Evolutionary conservation across 805 yeast genomes (phyloP).

Genomic region (Tetrapisispora namnaoensis): DNA sequence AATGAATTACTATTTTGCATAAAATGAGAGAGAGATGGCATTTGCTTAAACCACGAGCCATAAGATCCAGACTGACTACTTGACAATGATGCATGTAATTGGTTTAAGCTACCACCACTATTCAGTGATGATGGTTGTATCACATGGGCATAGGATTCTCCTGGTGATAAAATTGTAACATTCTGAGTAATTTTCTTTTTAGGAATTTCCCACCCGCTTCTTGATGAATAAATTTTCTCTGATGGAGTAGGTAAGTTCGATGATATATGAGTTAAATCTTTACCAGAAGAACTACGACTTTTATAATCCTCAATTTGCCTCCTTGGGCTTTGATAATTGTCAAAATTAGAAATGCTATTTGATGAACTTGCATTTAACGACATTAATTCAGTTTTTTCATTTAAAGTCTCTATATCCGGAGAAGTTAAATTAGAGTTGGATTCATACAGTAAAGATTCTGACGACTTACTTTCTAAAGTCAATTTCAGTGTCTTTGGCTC

Average conservation of each 20-base stretch:
- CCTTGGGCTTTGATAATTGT: background rate
- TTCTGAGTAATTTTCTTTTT: constrained; percentile 19
- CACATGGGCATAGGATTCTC: constrained; percentile 22
- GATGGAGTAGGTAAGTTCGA: background rate
- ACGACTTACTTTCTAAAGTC: background rate
- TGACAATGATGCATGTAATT: constrained; percentile 33
- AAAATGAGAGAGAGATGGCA: constrained; percentile 16
- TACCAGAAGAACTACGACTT: background rate
- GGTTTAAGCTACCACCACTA: constrained; percentile 29
- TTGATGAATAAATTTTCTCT: constrained; percentile 9
- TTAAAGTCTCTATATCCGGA: background rate
- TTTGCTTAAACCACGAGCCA: constrained; percentile 28
- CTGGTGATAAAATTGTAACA: constrained; percentile 27
- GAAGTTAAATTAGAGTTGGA: background rate
- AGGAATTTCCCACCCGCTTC: constrained; percentile 36
- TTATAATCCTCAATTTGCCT: background rate
- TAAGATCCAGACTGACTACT: constrained; percentile 25
- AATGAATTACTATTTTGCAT: constrained; percentile 19
- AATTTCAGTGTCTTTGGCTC: constrained; percentile 26
- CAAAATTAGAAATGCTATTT: background rate
- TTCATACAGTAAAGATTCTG: background rate
- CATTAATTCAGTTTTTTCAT: background rate
- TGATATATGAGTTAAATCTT: background rate
- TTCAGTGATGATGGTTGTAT: constrained; percentile 30
- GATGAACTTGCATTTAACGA: background rate